Evolutionary conservation across 1,139 yeast species (phyloP).

Genomic region (Zygoascus hellenicus): DNA sequence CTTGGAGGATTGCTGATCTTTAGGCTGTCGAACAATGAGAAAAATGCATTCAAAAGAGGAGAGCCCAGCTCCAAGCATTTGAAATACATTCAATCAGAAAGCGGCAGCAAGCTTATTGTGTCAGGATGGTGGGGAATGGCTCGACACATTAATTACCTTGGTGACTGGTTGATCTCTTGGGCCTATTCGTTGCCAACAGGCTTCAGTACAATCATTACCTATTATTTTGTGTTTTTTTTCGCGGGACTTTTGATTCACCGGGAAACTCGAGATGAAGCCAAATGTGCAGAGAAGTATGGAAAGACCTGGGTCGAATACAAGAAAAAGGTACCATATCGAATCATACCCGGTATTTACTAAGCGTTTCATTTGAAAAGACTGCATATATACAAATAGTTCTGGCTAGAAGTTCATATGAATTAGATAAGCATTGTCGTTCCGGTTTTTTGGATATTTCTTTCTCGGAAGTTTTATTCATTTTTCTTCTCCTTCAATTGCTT

Average conservation of each 20-base stretch:
- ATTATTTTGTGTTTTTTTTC: conserved; percentile 80
- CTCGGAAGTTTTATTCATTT: not conserved
- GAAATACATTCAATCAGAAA: conserved; percentile 61
- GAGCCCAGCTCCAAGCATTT: conserved; percentile 56
- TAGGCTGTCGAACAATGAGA: conserved; percentile 77
- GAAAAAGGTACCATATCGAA: conserved; percentile 74
- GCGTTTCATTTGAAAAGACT: not conserved
- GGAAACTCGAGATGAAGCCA: conserved; percentile 85
- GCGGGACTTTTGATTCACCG: conserved; percentile 78
- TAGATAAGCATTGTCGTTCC: not conserved
- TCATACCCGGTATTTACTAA: conserved; percentile 79
- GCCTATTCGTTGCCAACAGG: conserved; percentile 95
- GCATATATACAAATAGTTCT: conserved; percentile 1
- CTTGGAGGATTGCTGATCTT: conserved; percentile 73
- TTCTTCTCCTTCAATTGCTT: conserved; percentile 8
- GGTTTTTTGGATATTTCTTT: not conserved
- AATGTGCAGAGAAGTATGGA: conserved; percentile 83
- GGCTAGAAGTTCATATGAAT: not conserved
- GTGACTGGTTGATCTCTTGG: conserved; percentile 90
- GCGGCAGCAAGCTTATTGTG: conserved; percentile 73
- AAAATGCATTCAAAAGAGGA: conserved; percentile 77
- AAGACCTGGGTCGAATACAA: conserved; percentile 81
- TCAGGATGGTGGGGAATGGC: conserved; percentile 97
- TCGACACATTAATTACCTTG: conserved; percentile 91
- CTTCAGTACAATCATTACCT: conserved; percentile 71